A percentile compares a stretch with the other conserved stretches of the same genome.
These are phyloP conservation scores for Candida tammaniensis DNA, from an alignment of 805 yeast genomes.

Conservation along the genomic window DNA sequence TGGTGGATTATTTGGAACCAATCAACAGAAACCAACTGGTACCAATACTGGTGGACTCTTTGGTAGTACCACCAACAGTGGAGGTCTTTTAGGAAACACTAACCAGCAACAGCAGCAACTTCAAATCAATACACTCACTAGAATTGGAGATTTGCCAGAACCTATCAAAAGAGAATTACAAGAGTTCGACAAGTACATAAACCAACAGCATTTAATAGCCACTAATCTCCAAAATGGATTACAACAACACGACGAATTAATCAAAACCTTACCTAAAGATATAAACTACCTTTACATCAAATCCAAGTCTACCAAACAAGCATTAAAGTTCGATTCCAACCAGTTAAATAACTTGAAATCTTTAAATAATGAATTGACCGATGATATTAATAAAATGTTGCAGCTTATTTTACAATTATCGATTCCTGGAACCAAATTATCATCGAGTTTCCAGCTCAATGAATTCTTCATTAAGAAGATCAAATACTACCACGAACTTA, in stretches of 20 bases:
- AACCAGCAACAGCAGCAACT: conserved; percentile 8
- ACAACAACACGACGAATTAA: conserved; percentile 59
- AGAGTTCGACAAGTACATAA: conserved; percentile 68
- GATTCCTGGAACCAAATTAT: conserved; percentile 55
- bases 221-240: conserved; percentile 63
- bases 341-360: conserved; percentile 32
- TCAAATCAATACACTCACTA: conserved; percentile 67
- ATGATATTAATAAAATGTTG: conserved; percentile 53
- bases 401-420: conserved; percentile 50
- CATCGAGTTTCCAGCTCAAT: conserved; percentile 54
- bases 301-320: conserved; percentile 63
- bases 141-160: conserved; percentile 73
- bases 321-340: conserved; percentile 47
- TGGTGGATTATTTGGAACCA: conserved; percentile 15
- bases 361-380: conserved; percentile 39
- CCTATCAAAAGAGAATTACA: conserved; percentile 65
- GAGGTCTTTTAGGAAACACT: conserved; percentile 25
- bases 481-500: conserved; percentile 44
- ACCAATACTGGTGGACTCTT: conserved; percentile 16
- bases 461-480: conserved; percentile 53
- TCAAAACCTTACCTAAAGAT: conserved; percentile 73
- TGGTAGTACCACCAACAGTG: conserved; percentile 17
- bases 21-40: conserved; percentile 6
- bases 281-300: conserved; percentile 60
- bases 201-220: conserved; percentile 69